Evolutionary conservation across 2,329 filamentous ascomycete genomes (phyloP).

Genomic region (Fusarium albidum): DNA sequence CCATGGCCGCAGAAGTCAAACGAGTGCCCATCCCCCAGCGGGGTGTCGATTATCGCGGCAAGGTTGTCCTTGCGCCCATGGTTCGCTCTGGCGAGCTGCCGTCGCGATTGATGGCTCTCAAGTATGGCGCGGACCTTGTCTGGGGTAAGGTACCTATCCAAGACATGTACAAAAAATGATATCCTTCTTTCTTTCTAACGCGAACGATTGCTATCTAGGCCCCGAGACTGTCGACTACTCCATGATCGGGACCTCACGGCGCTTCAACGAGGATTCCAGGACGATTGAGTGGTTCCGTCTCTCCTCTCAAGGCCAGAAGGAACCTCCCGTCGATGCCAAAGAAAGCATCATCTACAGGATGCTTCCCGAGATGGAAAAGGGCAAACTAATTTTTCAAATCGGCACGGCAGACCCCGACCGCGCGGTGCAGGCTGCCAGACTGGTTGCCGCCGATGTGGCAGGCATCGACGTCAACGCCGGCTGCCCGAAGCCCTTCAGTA

Average conservation of each 20-base stretch:
- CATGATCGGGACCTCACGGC: conserved; percentile 85
- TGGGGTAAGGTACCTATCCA: conserved; percentile 72
- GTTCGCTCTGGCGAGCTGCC: conserved; percentile 96
- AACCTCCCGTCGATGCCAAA: conserved; percentile 59
- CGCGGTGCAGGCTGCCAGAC: conserved; percentile 82
- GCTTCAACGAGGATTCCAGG: conserved; percentile 76
- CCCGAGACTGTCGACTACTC: conserved; percentile 94
- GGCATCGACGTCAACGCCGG: conserved; percentile 98
- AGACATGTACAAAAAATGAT: not conserved
- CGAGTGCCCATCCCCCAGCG: conserved; percentile 84
- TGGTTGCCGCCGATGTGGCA: conserved; percentile 86
- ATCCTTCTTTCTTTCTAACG: conserved; percentile 11
- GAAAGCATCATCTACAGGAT: conserved; percentile 84
- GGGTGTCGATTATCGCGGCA: conserved; percentile 93
- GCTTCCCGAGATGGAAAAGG: conserved; percentile 78
- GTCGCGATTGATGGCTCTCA: conserved; percentile 84
- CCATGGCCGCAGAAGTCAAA: conserved; percentile 67
- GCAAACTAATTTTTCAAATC: conserved; percentile 86
- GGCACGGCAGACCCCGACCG: conserved; percentile 84
- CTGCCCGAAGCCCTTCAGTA: conserved; percentile 98
- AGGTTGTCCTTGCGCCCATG: conserved; percentile 96
- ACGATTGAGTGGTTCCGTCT: conserved; percentile 86
- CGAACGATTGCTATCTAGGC: conserved; percentile 56
- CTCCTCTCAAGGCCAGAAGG: conserved; percentile 73
- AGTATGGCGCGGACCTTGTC: conserved; percentile 95